These are phyloP conservation scores for Triticum turgidum DNA, from an alignment of 176 grass and related monocot species.

Conservation along the genomic window DNA sequence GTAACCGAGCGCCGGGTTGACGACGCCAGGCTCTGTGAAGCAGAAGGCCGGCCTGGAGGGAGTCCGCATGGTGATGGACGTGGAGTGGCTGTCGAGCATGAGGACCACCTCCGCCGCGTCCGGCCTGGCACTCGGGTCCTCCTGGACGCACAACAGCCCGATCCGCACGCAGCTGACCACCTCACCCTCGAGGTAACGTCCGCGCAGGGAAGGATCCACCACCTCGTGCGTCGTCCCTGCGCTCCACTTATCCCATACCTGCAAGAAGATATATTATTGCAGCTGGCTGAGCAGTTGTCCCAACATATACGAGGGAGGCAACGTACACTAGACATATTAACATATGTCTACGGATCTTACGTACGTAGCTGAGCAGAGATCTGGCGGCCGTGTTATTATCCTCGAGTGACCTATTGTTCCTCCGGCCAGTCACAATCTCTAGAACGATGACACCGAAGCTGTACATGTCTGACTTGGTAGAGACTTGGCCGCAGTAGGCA, in stretches of 20 bases:
- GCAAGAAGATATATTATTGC: too few species aligned
- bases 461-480: slow-evolving; percentile 39
- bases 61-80: background rate
- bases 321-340: too few species aligned
- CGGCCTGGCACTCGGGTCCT: background rate
- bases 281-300: too few species aligned
- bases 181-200: background rate
- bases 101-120: background rate
- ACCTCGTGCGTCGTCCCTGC: background rate
- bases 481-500: background rate
- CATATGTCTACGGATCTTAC: background rate
- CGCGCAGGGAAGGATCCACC: slow-evolving; percentile 22
- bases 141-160: background rate
- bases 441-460: slow-evolving; percentile 35
- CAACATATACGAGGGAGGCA: too few species aligned
- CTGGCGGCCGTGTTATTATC: background rate
- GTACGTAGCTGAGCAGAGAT: background rate
- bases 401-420: background rate
- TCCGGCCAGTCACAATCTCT: slow-evolving; percentile 23
- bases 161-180: background rate
- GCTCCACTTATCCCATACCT: slow-evolving; percentile 39
- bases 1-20: too few species aligned
- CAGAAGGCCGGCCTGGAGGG: slow-evolving; percentile 1
- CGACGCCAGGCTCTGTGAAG: background rate
- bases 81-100: slow-evolving; percentile 4